Evolutionary conservation across 2,329 filamentous ascomycete genomes (phyloP).

Genomic region (Aspergillus ustus): DNA sequence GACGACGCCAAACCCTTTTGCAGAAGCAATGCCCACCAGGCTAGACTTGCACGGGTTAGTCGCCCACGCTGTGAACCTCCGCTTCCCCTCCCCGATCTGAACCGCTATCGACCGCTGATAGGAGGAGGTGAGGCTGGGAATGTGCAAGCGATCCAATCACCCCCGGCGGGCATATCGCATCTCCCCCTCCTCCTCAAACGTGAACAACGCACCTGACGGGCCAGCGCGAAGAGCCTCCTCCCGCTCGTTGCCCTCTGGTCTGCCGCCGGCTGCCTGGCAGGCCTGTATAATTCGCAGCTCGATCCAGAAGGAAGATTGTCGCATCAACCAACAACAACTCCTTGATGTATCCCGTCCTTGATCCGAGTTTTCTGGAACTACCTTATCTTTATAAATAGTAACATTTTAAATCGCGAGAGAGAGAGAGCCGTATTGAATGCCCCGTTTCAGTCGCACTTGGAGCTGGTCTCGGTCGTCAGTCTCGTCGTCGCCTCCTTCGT

Average conservation of each 20-base stretch:
- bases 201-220: constrained; percentile 6
- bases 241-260: neutral
- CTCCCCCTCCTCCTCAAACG: neutral
- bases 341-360: neutral
- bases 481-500: constrained; percentile 9
- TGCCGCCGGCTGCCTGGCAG: neutral
- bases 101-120: neutral
- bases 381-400: constrained; percentile 12
- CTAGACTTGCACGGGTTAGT: constrained; percentile 2
- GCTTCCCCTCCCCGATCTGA: neutral
- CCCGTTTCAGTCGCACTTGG: constrained; percentile 7
- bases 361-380: neutral
- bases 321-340: neutral
- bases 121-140: neutral
- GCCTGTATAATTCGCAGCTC: constrained; percentile 7
- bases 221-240: constrained; percentile 12
- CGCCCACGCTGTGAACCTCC: neutral
- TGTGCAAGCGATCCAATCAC: constrained; percentile 11
- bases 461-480: constrained; percentile 10
- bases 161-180: neutral
- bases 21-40: neutral
- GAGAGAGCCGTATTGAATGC: constrained; percentile 1
- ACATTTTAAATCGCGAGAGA: neutral
- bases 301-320: constrained; percentile 7
- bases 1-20: neutral